Conservation (phyloP, 2,329 filamentous ascomycete genomes). For the Mariannaea sp. region DNA sequence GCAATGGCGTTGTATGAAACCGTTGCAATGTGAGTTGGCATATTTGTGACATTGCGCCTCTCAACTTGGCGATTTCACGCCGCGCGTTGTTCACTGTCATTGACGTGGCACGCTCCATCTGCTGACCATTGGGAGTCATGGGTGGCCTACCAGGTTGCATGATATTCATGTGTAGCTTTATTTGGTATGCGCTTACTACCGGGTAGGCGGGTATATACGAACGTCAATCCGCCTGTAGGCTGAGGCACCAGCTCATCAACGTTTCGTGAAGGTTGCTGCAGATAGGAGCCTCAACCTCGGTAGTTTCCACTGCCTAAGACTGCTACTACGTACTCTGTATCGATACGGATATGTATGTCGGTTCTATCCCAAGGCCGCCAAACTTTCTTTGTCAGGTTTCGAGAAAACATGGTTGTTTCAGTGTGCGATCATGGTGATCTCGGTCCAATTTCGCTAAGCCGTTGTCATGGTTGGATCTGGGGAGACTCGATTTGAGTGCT, state of each 20-base stretch:
- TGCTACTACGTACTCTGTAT: neutral
- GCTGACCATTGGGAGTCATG: slow-evolving; percentile 6
- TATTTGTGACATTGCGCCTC: neutral
- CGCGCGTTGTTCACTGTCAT: slow-evolving; percentile 6
- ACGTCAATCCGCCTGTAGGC: neutral
- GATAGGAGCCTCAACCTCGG: neutral
- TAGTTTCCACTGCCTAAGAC: too few species aligned
- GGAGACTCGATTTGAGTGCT: neutral
- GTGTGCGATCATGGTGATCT: neutral
- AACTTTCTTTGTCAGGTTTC: neutral
- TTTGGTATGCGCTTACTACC: neutral
- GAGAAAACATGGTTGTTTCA: neutral
- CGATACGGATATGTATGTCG: too few species aligned
- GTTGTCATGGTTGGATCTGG: neutral
- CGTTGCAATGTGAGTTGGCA: slow-evolving; percentile 14
- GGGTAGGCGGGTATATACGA: too few species aligned
- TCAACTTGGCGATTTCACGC: neutral
- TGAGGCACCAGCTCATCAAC: slow-evolving; percentile 1
- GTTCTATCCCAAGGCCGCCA: too few species aligned
- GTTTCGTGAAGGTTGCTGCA: neutral
- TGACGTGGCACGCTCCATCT: slow-evolving; percentile 19
- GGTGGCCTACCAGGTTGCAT: slow-evolving; percentile 5
- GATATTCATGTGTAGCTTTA: neutral
- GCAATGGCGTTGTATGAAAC: slow-evolving; percentile 9
- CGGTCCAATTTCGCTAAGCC: neutral